Evolutionary conservation across 768 basidiomycete genomes (phyloP), one percentile per base, ranked within the genome.

Genomic region (Podaxis sp.): DNA sequence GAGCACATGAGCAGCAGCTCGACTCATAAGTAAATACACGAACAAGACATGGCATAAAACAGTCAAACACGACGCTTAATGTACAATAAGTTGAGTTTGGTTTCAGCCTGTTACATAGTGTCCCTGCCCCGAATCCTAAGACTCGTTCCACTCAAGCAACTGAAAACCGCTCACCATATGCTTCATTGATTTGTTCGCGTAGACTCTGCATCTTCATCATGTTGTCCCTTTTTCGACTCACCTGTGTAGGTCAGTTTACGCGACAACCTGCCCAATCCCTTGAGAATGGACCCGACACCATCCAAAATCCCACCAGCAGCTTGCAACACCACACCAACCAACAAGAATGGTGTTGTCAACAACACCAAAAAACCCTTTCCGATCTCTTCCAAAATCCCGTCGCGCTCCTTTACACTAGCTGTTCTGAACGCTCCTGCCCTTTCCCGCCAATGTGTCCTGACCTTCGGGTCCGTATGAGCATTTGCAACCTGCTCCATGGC

Each of bases 401-500:
- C 51, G 2, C 59, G 50, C n/a, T 53, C 59, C 4, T 53, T 35
- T 9, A n/a, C 14, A 5, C 42, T n/a, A 4, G 44, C 59, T 16
- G 4, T 16, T 18, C 53, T 61, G 23, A 61, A 61, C 27, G 16
- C 36, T 27, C 18, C n/a, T 16, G 59, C 53, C 27, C 13, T 61
- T n/a, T 60, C 51, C 21, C 18, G 42, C 53, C 59, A 61, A 4
- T 61, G 32, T 9, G 1, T 25, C 44, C 48, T 55, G 21, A 46
- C 53, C 14, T 37, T 46, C 23, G 52, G 52, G 28, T 61, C 59
- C 3, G 59, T 18, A 21, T 61, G 59, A 16, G 44, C 55, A 25
- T 5, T 16, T 28, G 35, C 59, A n/a, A 55, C 59, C 32, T 61
- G 42, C 4, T 55, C 51, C 42, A 61, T 55, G 10, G 59, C 59